Conservation (phyloP, 1,139 yeast genomes). For the Scheffersomyces titani region DNA sequence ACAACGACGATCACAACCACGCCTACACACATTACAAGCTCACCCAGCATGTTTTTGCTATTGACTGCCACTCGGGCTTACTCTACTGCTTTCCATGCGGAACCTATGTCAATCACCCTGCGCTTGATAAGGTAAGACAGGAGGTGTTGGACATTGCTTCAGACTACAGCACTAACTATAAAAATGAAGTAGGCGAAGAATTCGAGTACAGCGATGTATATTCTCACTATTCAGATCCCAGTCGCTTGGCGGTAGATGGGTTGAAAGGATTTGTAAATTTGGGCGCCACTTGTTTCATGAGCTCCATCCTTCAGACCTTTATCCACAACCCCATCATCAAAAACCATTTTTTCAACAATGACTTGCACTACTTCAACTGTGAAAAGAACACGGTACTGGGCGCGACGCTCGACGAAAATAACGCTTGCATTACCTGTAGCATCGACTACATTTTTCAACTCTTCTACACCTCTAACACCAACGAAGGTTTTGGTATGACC, state of each 20-base stretch:
- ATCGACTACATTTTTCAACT: slow-evolving; percentile 73
- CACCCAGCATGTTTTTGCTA: slow-evolving; percentile 73
- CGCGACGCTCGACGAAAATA: slow-evolving; percentile 29
- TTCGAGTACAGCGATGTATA: slow-evolving; percentile 1
- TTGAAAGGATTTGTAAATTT: slow-evolving; percentile 85
- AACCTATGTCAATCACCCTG: slow-evolving; percentile 64
- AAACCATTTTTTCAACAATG: slow-evolving; percentile 73
- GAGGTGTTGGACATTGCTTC: slow-evolving; percentile 14
- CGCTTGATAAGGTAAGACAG: slow-evolving; percentile 53
- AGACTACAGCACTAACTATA: neutral
- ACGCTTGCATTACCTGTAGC: slow-evolving; percentile 80
- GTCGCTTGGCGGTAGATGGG: slow-evolving; percentile 67
- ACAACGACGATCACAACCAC: slow-evolving; percentile 45
- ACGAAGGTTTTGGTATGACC: slow-evolving; percentile 75
- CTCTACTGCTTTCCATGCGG: slow-evolving; percentile 79
- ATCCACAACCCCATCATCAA: slow-evolving; percentile 87
- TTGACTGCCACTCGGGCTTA: slow-evolving; percentile 58
- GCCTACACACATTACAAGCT: slow-evolving; percentile 61
- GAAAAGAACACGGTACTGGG: slow-evolving; percentile 15
- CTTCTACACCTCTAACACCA: slow-evolving; percentile 54
- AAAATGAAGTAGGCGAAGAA: slow-evolving; percentile 24
- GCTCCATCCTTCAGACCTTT: slow-evolving; percentile 81
- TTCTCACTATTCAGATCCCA: slow-evolving; percentile 45
- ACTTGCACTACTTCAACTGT: slow-evolving; percentile 47
- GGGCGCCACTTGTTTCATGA: slow-evolving; percentile 97